Conservation (phyloP, 2,329 filamentous ascomycete species). For the Penicillium corylophilum region DNA sequence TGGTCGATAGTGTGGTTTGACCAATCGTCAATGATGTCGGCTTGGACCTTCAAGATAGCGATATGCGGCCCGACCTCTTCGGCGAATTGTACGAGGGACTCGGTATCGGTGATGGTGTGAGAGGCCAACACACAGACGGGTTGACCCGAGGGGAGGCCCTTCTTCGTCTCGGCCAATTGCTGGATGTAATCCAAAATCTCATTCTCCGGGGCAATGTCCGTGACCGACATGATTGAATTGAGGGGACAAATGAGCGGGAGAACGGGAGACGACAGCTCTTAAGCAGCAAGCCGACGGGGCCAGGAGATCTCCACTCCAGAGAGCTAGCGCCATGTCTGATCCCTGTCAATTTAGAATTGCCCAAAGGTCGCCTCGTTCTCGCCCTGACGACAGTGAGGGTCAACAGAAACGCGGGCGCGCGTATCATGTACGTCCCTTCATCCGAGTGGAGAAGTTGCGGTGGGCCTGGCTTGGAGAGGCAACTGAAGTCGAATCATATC, state of each 20-base stretch:
- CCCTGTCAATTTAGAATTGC: conserved; percentile 12
- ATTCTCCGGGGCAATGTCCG: conserved; percentile 28
- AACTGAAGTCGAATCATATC: background rate
- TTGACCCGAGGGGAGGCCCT: conserved; percentile 38
- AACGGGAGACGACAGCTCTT: conserved; percentile 2
- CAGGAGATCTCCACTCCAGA: conserved; percentile 11
- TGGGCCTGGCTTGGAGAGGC: background rate
- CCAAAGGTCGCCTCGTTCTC: conserved; percentile 2
- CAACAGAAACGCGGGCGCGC: background rate
- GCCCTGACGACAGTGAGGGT: background rate
- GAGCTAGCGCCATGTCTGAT: conserved; percentile 17
- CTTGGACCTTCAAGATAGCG: conserved; percentile 61
- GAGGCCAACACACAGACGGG: conserved; percentile 51
- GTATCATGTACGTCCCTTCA: background rate
- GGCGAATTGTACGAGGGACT: conserved; percentile 55
- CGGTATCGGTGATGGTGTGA: conserved; percentile 57
- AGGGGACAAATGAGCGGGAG: background rate
- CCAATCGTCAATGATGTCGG: conserved; percentile 63
- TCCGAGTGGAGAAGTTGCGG: background rate
- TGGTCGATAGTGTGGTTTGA: conserved; percentile 53
- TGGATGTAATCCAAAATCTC: conserved; percentile 40
- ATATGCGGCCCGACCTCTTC: conserved; percentile 61
- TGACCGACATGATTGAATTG: conserved; percentile 19
- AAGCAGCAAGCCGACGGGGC: conserved; percentile 16
- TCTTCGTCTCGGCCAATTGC: conserved; percentile 33